These are phyloP conservation scores for Globisporangium nodosum DNA, from an alignment of 352 stramenopile species.

Conservation along the genomic window DNA sequence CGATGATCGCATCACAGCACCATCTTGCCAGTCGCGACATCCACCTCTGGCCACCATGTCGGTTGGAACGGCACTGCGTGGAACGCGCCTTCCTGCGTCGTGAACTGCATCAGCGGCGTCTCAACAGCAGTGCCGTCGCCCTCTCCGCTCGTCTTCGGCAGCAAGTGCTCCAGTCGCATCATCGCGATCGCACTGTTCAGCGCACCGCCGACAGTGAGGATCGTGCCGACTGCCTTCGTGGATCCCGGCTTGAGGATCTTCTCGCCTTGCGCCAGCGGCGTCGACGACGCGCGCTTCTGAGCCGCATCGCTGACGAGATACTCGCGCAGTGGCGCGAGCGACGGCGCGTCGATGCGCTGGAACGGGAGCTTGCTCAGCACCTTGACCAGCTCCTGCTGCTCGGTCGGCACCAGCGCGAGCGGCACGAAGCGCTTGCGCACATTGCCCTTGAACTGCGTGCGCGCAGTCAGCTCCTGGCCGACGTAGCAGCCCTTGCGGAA, in stretches of 20 bases:
- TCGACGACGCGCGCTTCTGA: slow-evolving; percentile 14
- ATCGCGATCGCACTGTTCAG: slow-evolving; percentile 58
- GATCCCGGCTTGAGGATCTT: slow-evolving; percentile 51
- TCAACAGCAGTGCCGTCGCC: slow-evolving; percentile 5
- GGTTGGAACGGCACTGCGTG: slow-evolving; percentile 68
- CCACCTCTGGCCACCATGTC: slow-evolving; percentile 67
- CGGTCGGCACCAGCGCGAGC: slow-evolving; percentile 54
- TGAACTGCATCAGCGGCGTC: slow-evolving; percentile 47
- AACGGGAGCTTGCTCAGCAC: slow-evolving; percentile 50
- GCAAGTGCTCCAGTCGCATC: slow-evolving; percentile 69
- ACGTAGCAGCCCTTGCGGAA: slow-evolving; percentile 96
- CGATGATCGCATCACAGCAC: slow-evolving; percentile 22
- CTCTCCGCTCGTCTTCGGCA: slow-evolving; percentile 34
- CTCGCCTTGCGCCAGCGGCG: slow-evolving; percentile 24
- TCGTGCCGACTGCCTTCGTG: slow-evolving; percentile 55
- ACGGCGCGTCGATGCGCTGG: slow-evolving; percentile 41
- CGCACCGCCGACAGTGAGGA: slow-evolving; percentile 31
- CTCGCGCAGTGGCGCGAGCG: slow-evolving; percentile 30
- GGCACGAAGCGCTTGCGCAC: slow-evolving; percentile 80
- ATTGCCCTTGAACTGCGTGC: slow-evolving; percentile 91
- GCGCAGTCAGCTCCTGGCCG: slow-evolving; percentile 92
- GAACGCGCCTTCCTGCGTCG: slow-evolving; percentile 59
- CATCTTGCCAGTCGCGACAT: slow-evolving; percentile 74
- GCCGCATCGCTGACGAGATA: slow-evolving; percentile 33
- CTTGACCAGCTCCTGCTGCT: slow-evolving; percentile 43